Evolutionary conservation across 192 early-diverging fungal species (phyloP).

Genomic region (Coemansia sp.): DNA sequence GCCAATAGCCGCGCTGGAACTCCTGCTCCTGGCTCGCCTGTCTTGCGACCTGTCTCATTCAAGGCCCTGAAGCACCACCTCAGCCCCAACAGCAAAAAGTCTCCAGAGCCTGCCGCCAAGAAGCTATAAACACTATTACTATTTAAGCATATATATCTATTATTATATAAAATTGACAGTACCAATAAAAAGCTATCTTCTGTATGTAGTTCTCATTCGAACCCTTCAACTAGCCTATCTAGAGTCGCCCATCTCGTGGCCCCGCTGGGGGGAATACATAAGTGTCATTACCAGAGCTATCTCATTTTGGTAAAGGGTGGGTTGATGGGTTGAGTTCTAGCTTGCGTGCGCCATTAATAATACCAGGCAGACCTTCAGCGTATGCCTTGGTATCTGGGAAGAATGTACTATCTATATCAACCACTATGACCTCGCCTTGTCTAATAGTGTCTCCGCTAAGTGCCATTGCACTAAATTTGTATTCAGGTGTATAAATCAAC

Average conservation of each 20-base stretch:
- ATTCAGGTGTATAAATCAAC: neutral
- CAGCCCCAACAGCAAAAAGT: conserved; percentile 18
- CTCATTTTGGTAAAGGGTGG: neutral
- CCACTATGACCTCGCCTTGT: neutral
- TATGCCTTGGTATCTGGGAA: neutral
- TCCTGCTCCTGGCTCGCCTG: conserved; percentile 29
- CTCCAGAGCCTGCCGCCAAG: conserved; percentile 22
- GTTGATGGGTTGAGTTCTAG: neutral
- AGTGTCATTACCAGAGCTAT: neutral
- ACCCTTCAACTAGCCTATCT: too few species aligned
- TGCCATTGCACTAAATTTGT: neutral
- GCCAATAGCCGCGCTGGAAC: conserved; percentile 30
- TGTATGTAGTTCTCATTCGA: too few species aligned
- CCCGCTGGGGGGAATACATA: neutral
- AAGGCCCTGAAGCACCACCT: conserved; percentile 32
- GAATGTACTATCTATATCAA: neutral
- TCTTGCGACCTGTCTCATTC: conserved; percentile 19
- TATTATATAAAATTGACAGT: neutral
- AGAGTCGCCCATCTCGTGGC: too few species aligned
- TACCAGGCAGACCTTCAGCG: neutral
- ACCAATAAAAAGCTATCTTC: neutral
- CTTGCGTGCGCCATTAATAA: neutral
- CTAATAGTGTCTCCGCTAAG: neutral
- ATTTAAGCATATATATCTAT: conserved; percentile 1
- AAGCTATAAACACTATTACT: neutral